A percentile compares a stretch with the other conserved stretches of the same genome.
These are phyloP conservation scores for Steccherinum ochraceum DNA, from an alignment of 768 basidiomycete genomes.

Conservation along the genomic window DNA sequence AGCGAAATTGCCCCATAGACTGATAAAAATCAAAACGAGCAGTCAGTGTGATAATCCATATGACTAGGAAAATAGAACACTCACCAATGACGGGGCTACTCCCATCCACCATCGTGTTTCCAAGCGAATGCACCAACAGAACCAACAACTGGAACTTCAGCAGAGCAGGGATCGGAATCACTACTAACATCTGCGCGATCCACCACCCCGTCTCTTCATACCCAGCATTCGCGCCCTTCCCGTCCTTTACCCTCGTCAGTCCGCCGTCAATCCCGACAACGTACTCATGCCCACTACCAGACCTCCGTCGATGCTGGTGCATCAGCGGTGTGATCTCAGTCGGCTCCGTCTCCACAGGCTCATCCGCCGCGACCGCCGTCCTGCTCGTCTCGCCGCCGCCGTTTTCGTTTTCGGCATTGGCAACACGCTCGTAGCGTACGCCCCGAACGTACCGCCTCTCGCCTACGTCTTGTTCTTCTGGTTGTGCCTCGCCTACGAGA, in stretches of 20 bases:
- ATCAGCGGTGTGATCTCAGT: conserved; percentile 58
- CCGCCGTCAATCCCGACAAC: conserved; percentile 10
- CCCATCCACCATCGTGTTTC: conserved; percentile 62
- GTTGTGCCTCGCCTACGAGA: conserved; percentile 9
- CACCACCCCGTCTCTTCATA: conserved; percentile 40
- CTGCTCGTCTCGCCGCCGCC: conserved; percentile 15
- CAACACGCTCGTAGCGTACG: conserved; percentile 14
- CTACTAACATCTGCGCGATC: conserved; percentile 51
- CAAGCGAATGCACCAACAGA: conserved; percentile 38
- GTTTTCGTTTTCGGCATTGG: conserved; percentile 9
- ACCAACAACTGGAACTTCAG: conserved; percentile 46
- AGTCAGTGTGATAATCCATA: no score
- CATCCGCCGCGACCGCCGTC: conserved; percentile 7
- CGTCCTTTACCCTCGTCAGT: conserved; percentile 5
- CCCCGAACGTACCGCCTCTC: conserved; percentile 17
- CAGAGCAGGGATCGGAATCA: conserved; percentile 47
- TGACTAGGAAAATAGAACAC: conserved; percentile 17
- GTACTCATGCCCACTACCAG: conserved; percentile 15
- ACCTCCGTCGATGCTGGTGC: conserved; percentile 20
- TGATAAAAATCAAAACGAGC: conserved; percentile 16
- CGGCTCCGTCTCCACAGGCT: conserved; percentile 30
- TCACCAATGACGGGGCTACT: conserved; percentile 42
- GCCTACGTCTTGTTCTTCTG: conserved; percentile 7
- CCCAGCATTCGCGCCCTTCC: conserved; percentile 5
- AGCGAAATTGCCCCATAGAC: conserved; percentile 45